Conservation (phyloP, 768 basidiomycete species). For the Suillus cothurnatus region DNA sequence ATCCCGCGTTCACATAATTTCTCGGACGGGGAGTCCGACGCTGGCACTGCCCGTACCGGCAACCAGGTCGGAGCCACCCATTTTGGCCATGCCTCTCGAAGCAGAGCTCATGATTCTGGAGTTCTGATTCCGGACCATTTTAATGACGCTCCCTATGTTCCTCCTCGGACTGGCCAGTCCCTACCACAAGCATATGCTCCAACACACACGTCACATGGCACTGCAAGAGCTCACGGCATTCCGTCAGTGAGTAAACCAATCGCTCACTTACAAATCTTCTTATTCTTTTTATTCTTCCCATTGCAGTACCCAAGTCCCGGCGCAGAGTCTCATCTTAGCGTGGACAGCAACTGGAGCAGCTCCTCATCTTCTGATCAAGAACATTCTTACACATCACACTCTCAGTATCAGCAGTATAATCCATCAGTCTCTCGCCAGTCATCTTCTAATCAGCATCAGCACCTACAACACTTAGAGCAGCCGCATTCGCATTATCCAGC, state of each 20-base stretch:
- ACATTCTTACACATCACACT: slow-evolving; percentile 12
- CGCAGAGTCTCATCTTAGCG: slow-evolving; percentile 23
- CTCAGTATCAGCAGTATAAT: slow-evolving; percentile 14
- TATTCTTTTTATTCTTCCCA: slow-evolving; percentile 9
- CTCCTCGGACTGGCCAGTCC: slow-evolving; percentile 26
- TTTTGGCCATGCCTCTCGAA: slow-evolving; percentile 15
- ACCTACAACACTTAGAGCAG: slow-evolving; percentile 9
- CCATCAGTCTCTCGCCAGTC: slow-evolving; percentile 8
- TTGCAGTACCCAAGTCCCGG: slow-evolving; percentile 27
- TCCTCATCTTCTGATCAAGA: slow-evolving; percentile 23
- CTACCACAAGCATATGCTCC: slow-evolving; percentile 19
- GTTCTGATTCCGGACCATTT: slow-evolving; percentile 23
- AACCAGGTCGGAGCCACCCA: slow-evolving; percentile 17
- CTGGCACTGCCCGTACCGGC: slow-evolving; percentile 18
- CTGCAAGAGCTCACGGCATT: slow-evolving; percentile 13
- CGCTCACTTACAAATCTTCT: not conserved
- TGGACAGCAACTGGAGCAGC: slow-evolving; percentile 30
- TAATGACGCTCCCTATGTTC: slow-evolving; percentile 33
- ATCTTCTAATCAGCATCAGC: slow-evolving; percentile 1
- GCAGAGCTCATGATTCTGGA: slow-evolving; percentile 17
- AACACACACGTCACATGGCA: slow-evolving; percentile 16
- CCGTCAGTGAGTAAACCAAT: slow-evolving; percentile 16
- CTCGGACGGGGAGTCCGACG: slow-evolving; percentile 24
- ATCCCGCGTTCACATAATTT: slow-evolving; percentile 17
- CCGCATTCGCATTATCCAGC: slow-evolving; percentile 23